phyloP scores from a whole-genome alignment of 1,284 basidiomycete species.

The Coriolopsis trogii region DNA sequence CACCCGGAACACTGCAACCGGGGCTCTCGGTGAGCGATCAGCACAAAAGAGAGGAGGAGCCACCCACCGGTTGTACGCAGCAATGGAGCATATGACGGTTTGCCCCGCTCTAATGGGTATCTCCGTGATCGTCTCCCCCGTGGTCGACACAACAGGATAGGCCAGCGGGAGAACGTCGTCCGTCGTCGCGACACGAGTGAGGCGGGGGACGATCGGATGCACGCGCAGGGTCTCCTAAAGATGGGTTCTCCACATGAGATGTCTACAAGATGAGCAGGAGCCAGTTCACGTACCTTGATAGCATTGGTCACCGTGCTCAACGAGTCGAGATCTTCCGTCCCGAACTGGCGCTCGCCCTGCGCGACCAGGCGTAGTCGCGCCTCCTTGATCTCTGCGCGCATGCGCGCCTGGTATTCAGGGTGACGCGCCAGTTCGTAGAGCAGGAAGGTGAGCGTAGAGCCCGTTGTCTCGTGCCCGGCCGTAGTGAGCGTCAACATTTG shows the following conservation, averaged over 20 bases:
- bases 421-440: conserved; percentile 33
- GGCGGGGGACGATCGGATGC: conserved; percentile 37
- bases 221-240: conserved; percentile 42
- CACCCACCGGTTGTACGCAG: conserved; percentile 36
- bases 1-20: conserved; percentile 27
- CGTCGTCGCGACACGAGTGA: conserved; percentile 32
- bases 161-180: conserved; percentile 44
- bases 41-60: not conserved
- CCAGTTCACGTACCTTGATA: conserved; percentile 11
- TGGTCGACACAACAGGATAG: conserved; percentile 34
- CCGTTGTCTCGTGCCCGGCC: conserved; percentile 31
- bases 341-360: conserved; percentile 30
- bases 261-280: not conserved
- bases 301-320: conserved; percentile 24
- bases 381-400: conserved; percentile 32
- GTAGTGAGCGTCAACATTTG: conserved; percentile 49
- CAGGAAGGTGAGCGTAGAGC: conserved; percentile 29
- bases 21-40: not conserved
- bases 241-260: not conserved
- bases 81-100: conserved; percentile 33
- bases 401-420: conserved; percentile 30
- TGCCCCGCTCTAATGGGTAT: conserved; percentile 43
- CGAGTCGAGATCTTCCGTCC: conserved; percentile 33
- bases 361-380: conserved; percentile 20
- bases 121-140: conserved; percentile 33